Percentiles rank a stretch among this genome's conserved stretches.
Conservation (phyloP, 257 asterid genomes). For the Salvia miltiorrhiza region DNA sequence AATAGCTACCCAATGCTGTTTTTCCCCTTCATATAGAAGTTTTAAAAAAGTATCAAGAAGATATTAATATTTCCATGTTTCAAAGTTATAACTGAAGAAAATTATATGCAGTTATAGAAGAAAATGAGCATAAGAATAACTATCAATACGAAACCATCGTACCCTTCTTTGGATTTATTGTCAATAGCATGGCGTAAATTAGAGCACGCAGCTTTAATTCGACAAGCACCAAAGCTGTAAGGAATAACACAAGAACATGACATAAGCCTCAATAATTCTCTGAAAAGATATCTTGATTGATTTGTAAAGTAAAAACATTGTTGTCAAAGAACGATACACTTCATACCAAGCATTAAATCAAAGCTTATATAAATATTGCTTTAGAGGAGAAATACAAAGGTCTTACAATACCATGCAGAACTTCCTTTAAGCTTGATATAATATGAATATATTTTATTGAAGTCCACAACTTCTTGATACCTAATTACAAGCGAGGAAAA, state of each 20-base stretch:
- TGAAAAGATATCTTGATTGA: no score
- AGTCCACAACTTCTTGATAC: constrained; percentile 33
- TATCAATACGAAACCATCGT: constrained; percentile 1
- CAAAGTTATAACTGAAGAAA: no score
- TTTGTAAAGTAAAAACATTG: no score
- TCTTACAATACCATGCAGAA: constrained; percentile 36
- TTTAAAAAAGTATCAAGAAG: no score
- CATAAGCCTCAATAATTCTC: not conserved
- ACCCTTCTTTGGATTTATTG: constrained; percentile 28
- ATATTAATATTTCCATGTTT: no score
- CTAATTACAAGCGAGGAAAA: constrained; percentile 24
- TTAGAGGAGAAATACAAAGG: not conserved
- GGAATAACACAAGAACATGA: not conserved
- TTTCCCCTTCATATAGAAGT: no score
- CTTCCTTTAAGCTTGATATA: constrained; percentile 51
- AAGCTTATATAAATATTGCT: not conserved
- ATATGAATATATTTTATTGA: constrained; percentile 15
- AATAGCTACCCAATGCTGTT: no score
- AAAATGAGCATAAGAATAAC: no score
- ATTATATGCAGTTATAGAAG: no score
- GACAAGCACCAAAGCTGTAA: constrained; percentile 46
- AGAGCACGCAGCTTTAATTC: constrained; percentile 21
- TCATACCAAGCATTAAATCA: not conserved
- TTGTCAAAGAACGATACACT: not conserved
- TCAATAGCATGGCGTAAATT: constrained; percentile 18